phyloP scores from a whole-genome alignment of 768 basidiomycete genomes.

The Suillus variegatus region DNA sequence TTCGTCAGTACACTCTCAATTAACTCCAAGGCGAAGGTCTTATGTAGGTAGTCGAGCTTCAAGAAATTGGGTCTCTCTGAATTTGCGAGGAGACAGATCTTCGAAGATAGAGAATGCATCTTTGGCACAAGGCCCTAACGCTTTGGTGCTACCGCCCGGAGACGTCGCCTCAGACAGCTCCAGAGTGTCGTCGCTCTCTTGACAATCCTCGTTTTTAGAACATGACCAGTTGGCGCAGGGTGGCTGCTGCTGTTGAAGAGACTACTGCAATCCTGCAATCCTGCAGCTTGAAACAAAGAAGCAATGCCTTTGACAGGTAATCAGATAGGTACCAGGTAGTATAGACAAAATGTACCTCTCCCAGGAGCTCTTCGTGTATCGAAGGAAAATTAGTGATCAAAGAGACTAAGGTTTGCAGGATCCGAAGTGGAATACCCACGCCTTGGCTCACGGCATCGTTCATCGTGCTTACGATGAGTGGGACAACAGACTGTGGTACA shows the following conservation, averaged over 20 bases:
- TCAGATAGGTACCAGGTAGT: too few relatives aligned
- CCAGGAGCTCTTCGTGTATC: slow-evolving; percentile 78
- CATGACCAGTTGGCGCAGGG: slow-evolving; percentile 95
- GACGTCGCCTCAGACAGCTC: slow-evolving; percentile 45
- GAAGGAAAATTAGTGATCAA: slow-evolving; percentile 86
- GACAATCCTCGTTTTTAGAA: slow-evolving; percentile 78
- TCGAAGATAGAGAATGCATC: slow-evolving; percentile 58
- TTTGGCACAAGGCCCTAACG: slow-evolving; percentile 70
- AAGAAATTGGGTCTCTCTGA: too few relatives aligned
- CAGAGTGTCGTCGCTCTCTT: slow-evolving; percentile 26
- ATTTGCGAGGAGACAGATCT: slow-evolving; percentile 77
- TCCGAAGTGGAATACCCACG: slow-evolving; percentile 93
- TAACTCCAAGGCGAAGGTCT: too few relatives aligned
- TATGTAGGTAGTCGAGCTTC: too few relatives aligned
- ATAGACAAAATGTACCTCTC: slow-evolving; percentile 58
- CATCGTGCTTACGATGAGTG: slow-evolving; percentile 81
- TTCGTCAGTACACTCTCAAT: too few relatives aligned
- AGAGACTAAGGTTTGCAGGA: slow-evolving; percentile 88
- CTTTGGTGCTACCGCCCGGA: slow-evolving; percentile 65
- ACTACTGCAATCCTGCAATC: slow-evolving; percentile 96
- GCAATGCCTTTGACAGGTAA: slow-evolving; percentile 4
- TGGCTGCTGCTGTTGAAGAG: slow-evolving; percentile 95
- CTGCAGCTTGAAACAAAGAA: slow-evolving; percentile 94
- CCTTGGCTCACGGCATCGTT: slow-evolving; percentile 87
- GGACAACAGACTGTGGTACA: slow-evolving; percentile 77